Conservation (phyloP, 1,284 basidiomycete species). For the Cryptococcus deneoformans region DNA sequence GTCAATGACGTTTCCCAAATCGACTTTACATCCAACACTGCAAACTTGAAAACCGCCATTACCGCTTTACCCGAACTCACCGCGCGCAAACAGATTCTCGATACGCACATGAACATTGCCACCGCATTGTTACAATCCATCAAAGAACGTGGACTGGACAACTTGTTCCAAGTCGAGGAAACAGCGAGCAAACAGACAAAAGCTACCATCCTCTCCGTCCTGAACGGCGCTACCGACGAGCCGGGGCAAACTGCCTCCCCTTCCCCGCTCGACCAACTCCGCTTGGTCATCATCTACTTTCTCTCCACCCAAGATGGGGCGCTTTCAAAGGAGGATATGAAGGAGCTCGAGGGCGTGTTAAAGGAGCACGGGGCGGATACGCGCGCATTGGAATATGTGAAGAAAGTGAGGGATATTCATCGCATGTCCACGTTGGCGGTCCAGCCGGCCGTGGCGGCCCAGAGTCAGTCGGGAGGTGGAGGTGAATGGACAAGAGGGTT, state of each 20-base stretch:
- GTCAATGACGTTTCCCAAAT: slow-evolving; percentile 92
- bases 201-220: slow-evolving; percentile 73
- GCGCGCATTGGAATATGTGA: slow-evolving; percentile 89
- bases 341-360: slow-evolving; percentile 82
- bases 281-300: slow-evolving; percentile 91
- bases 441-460: slow-evolving; percentile 63
- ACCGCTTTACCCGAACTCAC: slow-evolving; percentile 98
- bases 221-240: slow-evolving; percentile 57
- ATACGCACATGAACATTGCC: slow-evolving; percentile 99
- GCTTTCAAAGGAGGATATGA: slow-evolving; percentile 79
- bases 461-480: slow-evolving; percentile 50
- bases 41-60: slow-evolving; percentile 95
- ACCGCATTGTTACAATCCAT: slow-evolving; percentile 94
- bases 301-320: slow-evolving; percentile 77
- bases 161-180: slow-evolving; percentile 95
- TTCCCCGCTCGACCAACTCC: slow-evolving; percentile 81
- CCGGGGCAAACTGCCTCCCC: slow-evolving; percentile 55
- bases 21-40: slow-evolving; percentile 90
- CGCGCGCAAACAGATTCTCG: slow-evolving; percentile 91
- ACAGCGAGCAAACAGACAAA: slow-evolving; percentile 81
- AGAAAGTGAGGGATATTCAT: slow-evolving; percentile 85
- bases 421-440: slow-evolving; percentile 80
- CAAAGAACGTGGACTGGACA: slow-evolving; percentile 92
- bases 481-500: slow-evolving; percentile 72
- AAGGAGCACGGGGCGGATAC: slow-evolving; percentile 74